Base-by-base conservation (phyloP, 306 rosid genomes). In the Dalbergia oliveri region DNA sequence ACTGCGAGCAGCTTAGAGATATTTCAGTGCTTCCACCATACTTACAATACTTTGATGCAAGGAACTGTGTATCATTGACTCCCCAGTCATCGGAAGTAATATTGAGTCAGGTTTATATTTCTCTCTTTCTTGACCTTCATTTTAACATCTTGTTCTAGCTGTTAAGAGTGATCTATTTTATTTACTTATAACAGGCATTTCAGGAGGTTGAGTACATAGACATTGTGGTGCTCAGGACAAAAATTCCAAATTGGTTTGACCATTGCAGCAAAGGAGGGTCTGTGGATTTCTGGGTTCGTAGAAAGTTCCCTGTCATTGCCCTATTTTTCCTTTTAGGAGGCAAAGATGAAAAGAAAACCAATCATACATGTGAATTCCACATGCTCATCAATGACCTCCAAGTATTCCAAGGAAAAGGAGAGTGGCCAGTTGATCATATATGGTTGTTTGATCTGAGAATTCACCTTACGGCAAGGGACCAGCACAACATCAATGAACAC, bases 191-290 rank as follows among this genome's bases (percentile, higher is more conserved):
- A 69, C 82, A 82, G 85, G 85, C 82, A 49, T 70, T 76, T 61
- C 73, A n/a, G 9, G 82, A 82, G 67, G 59, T 82, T 11, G 61
- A 41, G 73, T 21, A 76, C 82, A 59, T 82, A 69, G 82, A 70
- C 53, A 82, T 82, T 21, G 66, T 76, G 7, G 85, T 76, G 45
- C 23, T 16, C 1, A 69, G 76, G 76, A 58, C 18, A 23, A 59
- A 53, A 13, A 66, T 73, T 59, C 87, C 83, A 23, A 19, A 6
- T 11, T 78, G 87, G 83, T 58, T 83, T n/a, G 87, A 83, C 39
- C 80, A 66, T 13, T 49, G 80, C 53, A 73, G 75, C 14, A 67
- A 67, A 78, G 83, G 77, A 39, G 68, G 64, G 23, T 78, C 72
- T 66, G 16, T 66, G 26, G 11, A 50, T 12, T 78, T 78, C 49